Evolutionary conservation across 2,329 filamentous ascomycete genomes (phyloP).

Genomic region (Emmonsia crescens): DNA sequence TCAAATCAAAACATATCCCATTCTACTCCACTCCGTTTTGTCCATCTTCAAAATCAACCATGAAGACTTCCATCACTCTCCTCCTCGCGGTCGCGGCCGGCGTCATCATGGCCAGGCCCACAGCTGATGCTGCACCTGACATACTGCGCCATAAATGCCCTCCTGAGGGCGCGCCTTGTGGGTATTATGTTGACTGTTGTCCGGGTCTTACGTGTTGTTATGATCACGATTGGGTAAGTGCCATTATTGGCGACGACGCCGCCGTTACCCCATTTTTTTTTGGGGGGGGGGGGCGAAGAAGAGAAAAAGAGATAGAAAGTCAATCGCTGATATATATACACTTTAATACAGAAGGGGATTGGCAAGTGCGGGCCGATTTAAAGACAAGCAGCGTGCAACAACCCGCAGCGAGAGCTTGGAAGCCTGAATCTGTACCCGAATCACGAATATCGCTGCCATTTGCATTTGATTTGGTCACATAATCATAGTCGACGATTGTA

Average conservation of each 20-base stretch:
- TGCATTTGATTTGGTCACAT: neutral
- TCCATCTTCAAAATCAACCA: neutral
- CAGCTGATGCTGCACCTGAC: neutral
- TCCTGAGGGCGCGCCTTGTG: neutral
- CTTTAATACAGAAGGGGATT: neutral
- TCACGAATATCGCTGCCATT: neutral
- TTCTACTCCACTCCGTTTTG: neutral
- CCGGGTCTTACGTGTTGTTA: neutral
- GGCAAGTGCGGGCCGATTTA: neutral
- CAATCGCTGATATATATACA: neutral
- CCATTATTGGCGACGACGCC: too few relatives aligned
- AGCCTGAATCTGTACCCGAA: neutral
- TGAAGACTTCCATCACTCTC: neutral
- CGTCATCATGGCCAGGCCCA: neutral
- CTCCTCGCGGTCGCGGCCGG: neutral
- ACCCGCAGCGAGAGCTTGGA: neutral
- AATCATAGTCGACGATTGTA: too few relatives aligned
- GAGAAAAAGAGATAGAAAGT: neutral
- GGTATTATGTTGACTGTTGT: neutral
- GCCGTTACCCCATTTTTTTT: too few relatives aligned
- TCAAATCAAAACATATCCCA: neutral
- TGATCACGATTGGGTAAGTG: neutral
- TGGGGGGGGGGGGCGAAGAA: neutral
- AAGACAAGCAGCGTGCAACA: neutral
- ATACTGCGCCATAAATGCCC: neutral